A percentile compares a stretch with the other conserved stretches of the same genome.
These are phyloP conservation scores for Vigna radiata DNA, from an alignment of 306 rosid genomes.

Conservation along the genomic window DNA sequence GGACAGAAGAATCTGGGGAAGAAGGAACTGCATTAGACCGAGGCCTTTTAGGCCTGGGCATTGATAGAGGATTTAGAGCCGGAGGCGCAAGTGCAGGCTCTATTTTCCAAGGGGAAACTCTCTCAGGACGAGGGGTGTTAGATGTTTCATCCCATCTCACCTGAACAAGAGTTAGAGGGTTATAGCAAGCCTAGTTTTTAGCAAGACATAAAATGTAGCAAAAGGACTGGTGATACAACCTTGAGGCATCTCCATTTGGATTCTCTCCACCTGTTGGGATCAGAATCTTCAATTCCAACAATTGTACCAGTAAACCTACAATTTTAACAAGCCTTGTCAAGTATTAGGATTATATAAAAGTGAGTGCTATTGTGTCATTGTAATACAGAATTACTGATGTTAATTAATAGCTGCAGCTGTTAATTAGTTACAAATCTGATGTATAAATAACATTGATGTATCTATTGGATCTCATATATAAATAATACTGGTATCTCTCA, in stretches of 20 bases:
- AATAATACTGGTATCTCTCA: no score
- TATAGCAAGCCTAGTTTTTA: conserved; percentile 18
- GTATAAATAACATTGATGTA: no score
- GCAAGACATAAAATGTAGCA: conserved; percentile 2
- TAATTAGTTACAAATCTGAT: no score
- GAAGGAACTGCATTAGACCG: conserved; percentile 68
- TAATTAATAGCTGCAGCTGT: no score
- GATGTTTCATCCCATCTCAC: conserved; percentile 97
- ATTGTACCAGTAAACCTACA: conserved; percentile 87
- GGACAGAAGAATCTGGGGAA: conserved; percentile 83
- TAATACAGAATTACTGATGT: no score
- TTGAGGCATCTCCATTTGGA: conserved; percentile 95
- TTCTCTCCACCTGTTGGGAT: conserved; percentile 67
- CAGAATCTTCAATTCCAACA: conserved; percentile 84
- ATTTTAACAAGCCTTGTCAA: not conserved
- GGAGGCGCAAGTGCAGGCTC: conserved; percentile 95
- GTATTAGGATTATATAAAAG: no score
- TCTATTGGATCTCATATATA: no score
- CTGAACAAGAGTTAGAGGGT: conserved; percentile 47
- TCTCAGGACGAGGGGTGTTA: conserved; percentile 80
- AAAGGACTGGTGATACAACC: conserved; percentile 55
- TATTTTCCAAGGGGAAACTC: conserved; percentile 94
- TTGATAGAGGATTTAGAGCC: conserved; percentile 75
- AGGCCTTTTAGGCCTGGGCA: conserved; percentile 78
- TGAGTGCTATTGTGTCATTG: no score